phyloP scores from a whole-genome alignment of 257 asterid genomes.

The Solanum gracilifrons region DNA sequence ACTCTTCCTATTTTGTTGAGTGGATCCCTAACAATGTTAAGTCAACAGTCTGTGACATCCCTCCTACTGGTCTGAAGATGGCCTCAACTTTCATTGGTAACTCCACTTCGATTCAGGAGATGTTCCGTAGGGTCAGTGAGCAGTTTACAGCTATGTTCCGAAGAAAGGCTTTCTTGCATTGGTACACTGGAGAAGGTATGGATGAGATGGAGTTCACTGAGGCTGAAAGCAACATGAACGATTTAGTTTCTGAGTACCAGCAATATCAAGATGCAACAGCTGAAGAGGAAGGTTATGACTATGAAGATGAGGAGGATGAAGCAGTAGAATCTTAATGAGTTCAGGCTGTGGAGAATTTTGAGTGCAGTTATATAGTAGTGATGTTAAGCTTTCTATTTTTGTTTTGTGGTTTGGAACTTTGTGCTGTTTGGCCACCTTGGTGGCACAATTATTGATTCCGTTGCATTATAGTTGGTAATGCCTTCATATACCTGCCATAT shows the following conservation, averaged over 20 bases:
- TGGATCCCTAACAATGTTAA: background rate
- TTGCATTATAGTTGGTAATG: background rate
- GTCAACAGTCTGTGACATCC: background rate
- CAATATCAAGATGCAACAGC: conserved; percentile 2
- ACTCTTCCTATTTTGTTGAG: background rate
- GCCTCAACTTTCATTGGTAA: conserved; percentile 3
- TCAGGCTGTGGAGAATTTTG: background rate
- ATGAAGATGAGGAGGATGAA: background rate
- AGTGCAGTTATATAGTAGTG: background rate
- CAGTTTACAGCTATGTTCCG: conserved; percentile 2
- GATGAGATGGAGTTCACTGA: conserved; percentile 3
- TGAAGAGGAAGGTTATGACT: background rate
- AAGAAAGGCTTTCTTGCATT: conserved; percentile 5
- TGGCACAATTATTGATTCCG: background rate
- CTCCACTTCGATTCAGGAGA: conserved; percentile 1
- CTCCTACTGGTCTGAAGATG: conserved; percentile 4
- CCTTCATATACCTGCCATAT: background rate
- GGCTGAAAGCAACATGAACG: conserved; percentile 4
- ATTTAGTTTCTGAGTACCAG: conserved; percentile 1
- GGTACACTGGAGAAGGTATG: conserved; percentile 3
- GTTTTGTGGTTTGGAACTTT: background rate
- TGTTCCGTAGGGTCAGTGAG: conserved; percentile 4
- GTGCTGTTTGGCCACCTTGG: background rate
- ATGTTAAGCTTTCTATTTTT: background rate
- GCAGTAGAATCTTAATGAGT: background rate